Base-by-base conservation (phyloP, 306 rosid species). In the Prunus armeniaca region DNA sequence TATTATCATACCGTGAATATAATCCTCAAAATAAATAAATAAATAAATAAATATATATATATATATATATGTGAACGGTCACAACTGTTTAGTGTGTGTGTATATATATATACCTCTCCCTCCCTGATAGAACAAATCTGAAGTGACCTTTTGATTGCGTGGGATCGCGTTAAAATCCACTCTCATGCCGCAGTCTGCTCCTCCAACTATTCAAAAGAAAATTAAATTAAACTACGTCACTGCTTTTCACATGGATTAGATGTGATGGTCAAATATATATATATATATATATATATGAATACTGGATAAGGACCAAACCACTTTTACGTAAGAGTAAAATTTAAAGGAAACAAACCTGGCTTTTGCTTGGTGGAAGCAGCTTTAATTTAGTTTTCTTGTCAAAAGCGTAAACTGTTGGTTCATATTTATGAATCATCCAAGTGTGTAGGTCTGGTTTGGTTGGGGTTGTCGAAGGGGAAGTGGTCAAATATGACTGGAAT, bases 351-450 rank as follows among this genome's bases (percentile, higher is more conserved):
- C 2, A n/a, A 64, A 18, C 50, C 12, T 10, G 2, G 28, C 13
- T 63, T 43, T 74, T 52, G 82, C 77, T 78, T 61, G 62, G 69
- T 69, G 65, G 60, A 52, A 56, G 45, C 55, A 68, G 47, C 78
- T 70, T 20, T 38, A 17, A 17, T 67, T 24, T 20, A 9, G 19
- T 46, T 20, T 54, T 30, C 30, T 32, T 32, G 77, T 78, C 86
- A 82, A 82, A 62, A 24, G 27, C 47, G 17, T 1, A 8, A 32
- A 22, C 60, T 17, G 2, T 9, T 47, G n/a, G 3, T 46, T 54
- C 65, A 32, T 14, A 55, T 43, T 52, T 69, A 47, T 18, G 58
- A 57, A 14, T 12, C 46, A n/a, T 52, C 34, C 66, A 54, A 68
- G 38, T 19, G 20, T 27, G 45, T 30, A 4, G 58, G 34, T 67